Evolutionary conservation across 2,329 filamentous ascomycete species (phyloP), one percentile per base, ranked within the genome.

Genomic region (Zymoseptoria pseudotritici): DNA sequence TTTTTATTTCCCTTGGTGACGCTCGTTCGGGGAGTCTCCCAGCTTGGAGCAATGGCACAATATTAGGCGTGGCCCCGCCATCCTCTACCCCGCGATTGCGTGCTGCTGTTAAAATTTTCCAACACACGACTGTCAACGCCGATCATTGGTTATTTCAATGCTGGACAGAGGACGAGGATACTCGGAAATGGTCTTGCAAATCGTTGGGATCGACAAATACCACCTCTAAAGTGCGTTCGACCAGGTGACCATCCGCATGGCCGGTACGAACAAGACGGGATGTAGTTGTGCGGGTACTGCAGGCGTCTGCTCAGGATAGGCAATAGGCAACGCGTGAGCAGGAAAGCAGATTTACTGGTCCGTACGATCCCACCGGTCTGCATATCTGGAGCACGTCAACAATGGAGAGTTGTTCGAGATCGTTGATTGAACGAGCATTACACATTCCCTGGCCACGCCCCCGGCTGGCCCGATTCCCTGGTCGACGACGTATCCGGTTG

Each of bases 401-500:
- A n/a, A 46, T n/a, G 13, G 36, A n/a, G 5, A 13, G 13, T 46
- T 46, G 36, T 46, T 46, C 11, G 13, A 46, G 10, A n/a, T 29
- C 26, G 26, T 17, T n/a, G 5, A 46, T 46, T n/a, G 13, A 17
- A n/a, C 36, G 2, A n/a, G 17, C 36, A 17, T 46, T n/a, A 46
- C 17, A 46, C 36, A 46, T 46, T n/a, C 36, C 36, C 36, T 17
- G 13, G 13, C 26, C 26, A 29, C 9, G 26, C 7, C 26, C 26
- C 26, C 26, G 26, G 26, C 36, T 17, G 36, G 2, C 13, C 36
- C 11, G 2, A n/a, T 17, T 46, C 36, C 36, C 36, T 62, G 2
- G 58, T 59, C 5, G 57, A 61, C 21, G 60, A 58, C 9, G 59
- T 65, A 1, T 59, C 64, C 10, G 65, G 65, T 46, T 60, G 58